Percentiles rank a stretch among this genome's conserved stretches.
These are phyloP conservation scores for Aeschynomene evenia DNA, from an alignment of 306 rosid species.

Conservation along the genomic window DNA sequence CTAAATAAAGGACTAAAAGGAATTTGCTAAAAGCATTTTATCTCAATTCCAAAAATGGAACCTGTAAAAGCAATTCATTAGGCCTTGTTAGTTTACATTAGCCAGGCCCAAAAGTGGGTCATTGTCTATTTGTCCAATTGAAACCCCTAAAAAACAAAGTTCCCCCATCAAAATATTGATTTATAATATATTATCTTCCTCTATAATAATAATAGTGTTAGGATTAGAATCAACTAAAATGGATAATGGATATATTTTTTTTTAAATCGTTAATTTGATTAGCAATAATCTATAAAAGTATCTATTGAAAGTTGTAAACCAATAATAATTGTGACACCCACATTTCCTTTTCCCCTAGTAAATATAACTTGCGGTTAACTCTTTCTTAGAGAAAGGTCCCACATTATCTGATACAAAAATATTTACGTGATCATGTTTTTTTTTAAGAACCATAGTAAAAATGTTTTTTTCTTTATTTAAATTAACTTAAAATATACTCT, in stretches of 20 bases:
- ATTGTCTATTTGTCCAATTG: background rate
- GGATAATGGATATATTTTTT: background rate
- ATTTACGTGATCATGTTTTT: no score
- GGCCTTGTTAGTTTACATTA: background rate
- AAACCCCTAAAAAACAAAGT: background rate
- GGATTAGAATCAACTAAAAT: background rate
- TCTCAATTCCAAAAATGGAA: background rate
- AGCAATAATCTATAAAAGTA: background rate
- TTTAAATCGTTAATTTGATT: background rate
- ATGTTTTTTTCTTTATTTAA: no score
- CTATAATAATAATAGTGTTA: background rate
- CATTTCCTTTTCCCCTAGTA: background rate
- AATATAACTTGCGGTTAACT: background rate
- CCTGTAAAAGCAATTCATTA: background rate
- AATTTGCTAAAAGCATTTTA: background rate
- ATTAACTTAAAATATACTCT: no score
- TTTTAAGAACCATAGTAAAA: no score
- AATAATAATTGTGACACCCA: background rate
- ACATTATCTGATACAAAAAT: no score
- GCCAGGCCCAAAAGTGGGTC: background rate
- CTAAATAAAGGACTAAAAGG: background rate
- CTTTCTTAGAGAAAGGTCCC: no score
- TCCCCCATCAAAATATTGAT: background rate
- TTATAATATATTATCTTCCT: background rate
- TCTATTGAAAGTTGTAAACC: background rate